phyloP scores from a whole-genome alignment of 306 rosid genomes.

The Castanea crenata region DNA sequence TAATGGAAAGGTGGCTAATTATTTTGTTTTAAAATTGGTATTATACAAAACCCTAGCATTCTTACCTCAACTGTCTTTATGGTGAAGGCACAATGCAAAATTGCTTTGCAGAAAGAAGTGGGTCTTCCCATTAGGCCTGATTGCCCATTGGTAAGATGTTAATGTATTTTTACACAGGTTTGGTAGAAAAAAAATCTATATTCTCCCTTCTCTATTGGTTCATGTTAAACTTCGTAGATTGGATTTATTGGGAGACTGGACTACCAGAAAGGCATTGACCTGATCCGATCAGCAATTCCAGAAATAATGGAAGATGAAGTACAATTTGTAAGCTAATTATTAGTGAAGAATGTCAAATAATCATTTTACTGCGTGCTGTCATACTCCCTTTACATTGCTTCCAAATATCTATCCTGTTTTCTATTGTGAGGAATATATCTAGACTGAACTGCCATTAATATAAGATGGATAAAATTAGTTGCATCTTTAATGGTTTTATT shows the following conservation, averaged over 20 bases:
- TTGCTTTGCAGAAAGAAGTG: conserved; percentile 72
- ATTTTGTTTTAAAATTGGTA: neutral
- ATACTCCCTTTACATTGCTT: neutral
- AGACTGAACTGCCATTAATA: neutral
- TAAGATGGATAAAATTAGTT: neutral
- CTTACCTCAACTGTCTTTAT: conserved; percentile 17
- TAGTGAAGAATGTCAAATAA: conserved; percentile 12
- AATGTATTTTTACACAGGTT: neutral
- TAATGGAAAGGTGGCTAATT: conserved; percentile 64
- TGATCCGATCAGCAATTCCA: conserved; percentile 61
- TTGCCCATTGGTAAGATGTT: conserved; percentile 66
- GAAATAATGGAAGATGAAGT: conserved; percentile 74
- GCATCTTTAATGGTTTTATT: neutral
- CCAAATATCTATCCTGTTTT: neutral
- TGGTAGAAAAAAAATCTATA: neutral
- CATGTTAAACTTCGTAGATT: conserved; percentile 49
- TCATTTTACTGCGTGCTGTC: neutral
- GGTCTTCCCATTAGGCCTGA: conserved; percentile 73
- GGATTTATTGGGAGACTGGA: conserved; percentile 90
- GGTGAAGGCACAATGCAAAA: conserved; percentile 67
- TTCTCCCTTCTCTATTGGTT: conserved; percentile 17
- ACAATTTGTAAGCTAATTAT: conserved; percentile 68
- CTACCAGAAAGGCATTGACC: conserved; percentile 85
- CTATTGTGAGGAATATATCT: neutral
- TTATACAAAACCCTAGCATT: conserved; percentile 7